A percentile compares a stretch with the other conserved stretches of the same genome.
Evolutionary conservation across 2,329 filamentous ascomycete genomes (phyloP).

Genomic region (Colletotrichum sp.): DNA sequence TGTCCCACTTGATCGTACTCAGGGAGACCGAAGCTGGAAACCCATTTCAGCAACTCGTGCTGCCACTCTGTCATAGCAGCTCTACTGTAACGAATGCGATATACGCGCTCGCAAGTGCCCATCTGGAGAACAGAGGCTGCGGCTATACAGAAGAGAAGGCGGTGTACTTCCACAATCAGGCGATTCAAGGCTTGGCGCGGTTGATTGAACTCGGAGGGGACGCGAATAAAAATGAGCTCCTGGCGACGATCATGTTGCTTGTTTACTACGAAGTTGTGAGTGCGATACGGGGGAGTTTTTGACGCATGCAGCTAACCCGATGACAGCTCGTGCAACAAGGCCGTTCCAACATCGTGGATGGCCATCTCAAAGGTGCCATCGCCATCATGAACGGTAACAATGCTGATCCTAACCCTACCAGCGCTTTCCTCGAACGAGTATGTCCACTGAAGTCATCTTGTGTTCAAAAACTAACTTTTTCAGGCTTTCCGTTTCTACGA

Average conservation of each 20-base stretch:
- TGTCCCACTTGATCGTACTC: slow-evolving; percentile 70
- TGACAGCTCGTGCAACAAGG: slow-evolving; percentile 65
- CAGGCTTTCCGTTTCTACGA: slow-evolving; percentile 71
- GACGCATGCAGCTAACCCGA: not conserved
- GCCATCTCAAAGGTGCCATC: slow-evolving; percentile 66
- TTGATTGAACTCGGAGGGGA: slow-evolving; percentile 59
- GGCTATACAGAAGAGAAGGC: slow-evolving; percentile 56
- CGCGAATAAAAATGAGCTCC: slow-evolving; percentile 60
- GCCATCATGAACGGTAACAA: slow-evolving; percentile 61
- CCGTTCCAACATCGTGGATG: slow-evolving; percentile 63
- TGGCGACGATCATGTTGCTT: slow-evolving; percentile 66
- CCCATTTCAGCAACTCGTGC: slow-evolving; percentile 66
- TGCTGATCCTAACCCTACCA: slow-evolving; percentile 52
- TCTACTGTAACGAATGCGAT: slow-evolving; percentile 79
- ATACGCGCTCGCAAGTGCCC: slow-evolving; percentile 82
- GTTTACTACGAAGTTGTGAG: slow-evolving; percentile 70
- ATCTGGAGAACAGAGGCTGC: slow-evolving; percentile 70
- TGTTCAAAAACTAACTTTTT: not conserved
- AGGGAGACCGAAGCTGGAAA: slow-evolving; percentile 64
- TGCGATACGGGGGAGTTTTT: not conserved
- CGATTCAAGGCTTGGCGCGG: slow-evolving; percentile 61
- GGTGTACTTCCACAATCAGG: slow-evolving; percentile 63
- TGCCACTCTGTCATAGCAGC: slow-evolving; percentile 63
- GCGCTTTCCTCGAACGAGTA: slow-evolving; percentile 65
- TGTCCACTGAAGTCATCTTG: not conserved